phyloP scores from a whole-genome alignment of 1,284 basidiomycete species.

The Thecaphora frezii region DNA sequence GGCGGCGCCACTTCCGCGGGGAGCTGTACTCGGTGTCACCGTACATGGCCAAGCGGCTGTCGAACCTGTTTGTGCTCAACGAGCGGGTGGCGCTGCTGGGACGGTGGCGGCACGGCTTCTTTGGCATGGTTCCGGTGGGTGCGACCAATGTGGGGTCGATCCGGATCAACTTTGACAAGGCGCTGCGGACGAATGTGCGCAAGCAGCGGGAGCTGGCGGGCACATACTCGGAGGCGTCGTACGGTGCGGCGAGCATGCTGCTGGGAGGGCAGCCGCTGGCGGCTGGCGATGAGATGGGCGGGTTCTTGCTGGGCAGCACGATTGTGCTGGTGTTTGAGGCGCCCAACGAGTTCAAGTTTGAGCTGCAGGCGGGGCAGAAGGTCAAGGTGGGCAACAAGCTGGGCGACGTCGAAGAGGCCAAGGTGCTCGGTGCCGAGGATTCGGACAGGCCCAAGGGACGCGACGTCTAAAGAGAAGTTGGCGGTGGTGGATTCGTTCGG shows the following conservation, averaged over 20 bases:
- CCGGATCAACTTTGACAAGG: conserved; percentile 91
- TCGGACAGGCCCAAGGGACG: neutral
- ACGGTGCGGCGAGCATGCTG: conserved; percentile 60
- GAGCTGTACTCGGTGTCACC: conserved; percentile 96
- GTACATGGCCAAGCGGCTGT: conserved; percentile 86
- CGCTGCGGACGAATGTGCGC: conserved; percentile 61
- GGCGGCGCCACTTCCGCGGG: conserved; percentile 90
- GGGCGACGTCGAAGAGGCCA: conserved; percentile 48
- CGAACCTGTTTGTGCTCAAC: conserved; percentile 94
- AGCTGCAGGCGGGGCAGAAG: conserved; percentile 77
- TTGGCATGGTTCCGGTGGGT: conserved; percentile 94
- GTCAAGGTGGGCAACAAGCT: conserved; percentile 80
- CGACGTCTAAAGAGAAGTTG: neutral
- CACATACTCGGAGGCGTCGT: conserved; percentile 82
- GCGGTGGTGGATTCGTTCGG: too few relatives aligned
- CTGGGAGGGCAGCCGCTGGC: conserved; percentile 84
- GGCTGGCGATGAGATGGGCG: conserved; percentile 93
- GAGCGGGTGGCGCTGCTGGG: conserved; percentile 96
- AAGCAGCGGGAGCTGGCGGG: conserved; percentile 64
- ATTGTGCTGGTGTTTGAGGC: conserved; percentile 97
- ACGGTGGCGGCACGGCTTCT: conserved; percentile 92
- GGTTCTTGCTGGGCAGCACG: conserved; percentile 91
- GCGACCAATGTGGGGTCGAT: conserved; percentile 98
- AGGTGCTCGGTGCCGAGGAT: conserved; percentile 1
- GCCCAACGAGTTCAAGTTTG: conserved; percentile 78